Percentiles rank a stretch among this genome's conserved stretches.
Evolutionary conservation across 2,329 filamentous ascomycete species (phyloP).

Genomic region (Exutisphaerella laricina): DNA sequence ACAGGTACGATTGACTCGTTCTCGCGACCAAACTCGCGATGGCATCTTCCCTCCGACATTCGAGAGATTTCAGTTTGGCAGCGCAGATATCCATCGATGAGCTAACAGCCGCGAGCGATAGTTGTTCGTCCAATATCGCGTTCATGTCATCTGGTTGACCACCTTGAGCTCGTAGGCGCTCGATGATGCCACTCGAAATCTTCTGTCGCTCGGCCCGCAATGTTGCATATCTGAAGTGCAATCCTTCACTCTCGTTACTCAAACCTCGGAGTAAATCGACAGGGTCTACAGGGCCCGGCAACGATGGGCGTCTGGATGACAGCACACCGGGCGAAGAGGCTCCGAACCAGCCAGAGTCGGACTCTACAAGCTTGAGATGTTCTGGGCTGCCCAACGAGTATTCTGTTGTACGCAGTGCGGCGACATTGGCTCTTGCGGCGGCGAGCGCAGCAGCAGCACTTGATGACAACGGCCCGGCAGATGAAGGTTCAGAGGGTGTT

Average conservation of each 20-base stretch:
- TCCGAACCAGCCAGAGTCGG: constrained; percentile 7
- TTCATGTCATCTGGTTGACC: constrained; percentile 25
- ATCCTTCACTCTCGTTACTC: constrained; percentile 24
- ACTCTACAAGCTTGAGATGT: constrained; percentile 1
- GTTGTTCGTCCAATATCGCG: constrained; percentile 28
- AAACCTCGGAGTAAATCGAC: constrained; percentile 16
- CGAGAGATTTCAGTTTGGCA: constrained; percentile 30
- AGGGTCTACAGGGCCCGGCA: constrained; percentile 9
- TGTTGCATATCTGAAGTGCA: constrained; percentile 26
- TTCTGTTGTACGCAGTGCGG: constrained; percentile 14
- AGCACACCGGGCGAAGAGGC: constrained; percentile 11
- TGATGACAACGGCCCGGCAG: constrained; percentile 2
- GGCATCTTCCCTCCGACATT: constrained; percentile 29
- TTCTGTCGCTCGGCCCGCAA: constrained; percentile 29
- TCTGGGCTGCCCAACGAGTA: constrained; percentile 3
- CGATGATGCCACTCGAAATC: constrained; percentile 23
- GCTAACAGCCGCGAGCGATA: constrained; percentile 27
- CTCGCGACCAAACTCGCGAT: constrained; percentile 21
- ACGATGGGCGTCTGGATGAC: constrained; percentile 5
- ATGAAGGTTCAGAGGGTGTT: background rate
- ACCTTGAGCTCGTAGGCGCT: constrained; percentile 22
- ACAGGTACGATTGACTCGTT: constrained; percentile 11
- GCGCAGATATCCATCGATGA: constrained; percentile 34
- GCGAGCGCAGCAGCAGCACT: constrained; percentile 12
- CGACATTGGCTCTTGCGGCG: constrained; percentile 20